These are phyloP conservation scores for Orychophragmus violaceus DNA, from an alignment of 345 rosid species.

Conservation along the genomic window DNA sequence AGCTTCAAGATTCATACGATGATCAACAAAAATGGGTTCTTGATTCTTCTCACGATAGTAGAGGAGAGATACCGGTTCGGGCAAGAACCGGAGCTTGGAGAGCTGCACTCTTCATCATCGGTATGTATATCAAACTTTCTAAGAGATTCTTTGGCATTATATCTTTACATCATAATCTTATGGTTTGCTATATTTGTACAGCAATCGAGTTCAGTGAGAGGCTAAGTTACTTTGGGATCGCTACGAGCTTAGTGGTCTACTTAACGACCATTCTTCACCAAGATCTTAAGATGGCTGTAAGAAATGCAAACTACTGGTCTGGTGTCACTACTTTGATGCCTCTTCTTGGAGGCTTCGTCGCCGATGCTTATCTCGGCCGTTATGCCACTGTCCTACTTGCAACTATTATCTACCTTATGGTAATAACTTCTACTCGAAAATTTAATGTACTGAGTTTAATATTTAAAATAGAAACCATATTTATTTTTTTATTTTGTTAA, in stretches of 20 bases:
- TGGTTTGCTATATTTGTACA: conserved; percentile 26
- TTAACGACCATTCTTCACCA: conserved; percentile 73
- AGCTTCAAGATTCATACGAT: conserved; percentile 16
- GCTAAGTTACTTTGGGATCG: conserved; percentile 81
- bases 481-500: not conserved
- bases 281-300: conserved; percentile 78
- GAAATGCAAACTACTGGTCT: conserved; percentile 79
- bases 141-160: not conserved
- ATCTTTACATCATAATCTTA: not conserved
- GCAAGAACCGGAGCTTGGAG: conserved; percentile 71
- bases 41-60: conserved; percentile 57
- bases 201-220: conserved; percentile 93
- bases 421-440: conserved; percentile 9
- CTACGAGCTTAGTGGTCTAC: conserved; percentile 79
- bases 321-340: conserved; percentile 96
- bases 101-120: conserved; percentile 69
- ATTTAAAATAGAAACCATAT: not conserved
- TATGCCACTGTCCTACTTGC: conserved; percentile 62
- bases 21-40: conserved; percentile 56
- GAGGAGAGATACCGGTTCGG: conserved; percentile 47
- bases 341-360: conserved; percentile 80
- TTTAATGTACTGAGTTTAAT: not conserved
- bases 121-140: conserved; percentile 26
- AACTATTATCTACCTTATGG: conserved; percentile 57
- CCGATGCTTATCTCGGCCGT: conserved; percentile 86